phyloP scores from a whole-genome alignment of 2,329 filamentous ascomycete genomes.

The Aspergillus piperis region DNA sequence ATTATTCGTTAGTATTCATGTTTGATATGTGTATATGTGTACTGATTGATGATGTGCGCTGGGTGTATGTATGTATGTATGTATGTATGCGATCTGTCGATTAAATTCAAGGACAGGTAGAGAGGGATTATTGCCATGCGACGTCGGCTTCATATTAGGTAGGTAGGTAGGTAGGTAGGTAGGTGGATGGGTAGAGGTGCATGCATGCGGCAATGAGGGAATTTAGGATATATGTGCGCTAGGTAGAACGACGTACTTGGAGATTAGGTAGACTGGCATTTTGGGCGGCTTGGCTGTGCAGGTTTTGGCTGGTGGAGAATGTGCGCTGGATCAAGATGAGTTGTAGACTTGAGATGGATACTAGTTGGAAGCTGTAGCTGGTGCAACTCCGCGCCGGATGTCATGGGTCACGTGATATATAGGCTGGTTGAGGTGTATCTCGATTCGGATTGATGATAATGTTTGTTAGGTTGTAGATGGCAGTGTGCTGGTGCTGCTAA shows the following conservation, averaged over 20 bases:
- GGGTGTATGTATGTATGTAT: background rate
- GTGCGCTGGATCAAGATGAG: background rate
- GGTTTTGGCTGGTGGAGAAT: background rate
- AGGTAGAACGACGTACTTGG: conserved; percentile 35
- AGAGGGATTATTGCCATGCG: background rate
- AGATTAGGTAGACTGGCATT: conserved; percentile 42
- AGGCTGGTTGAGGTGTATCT: no score
- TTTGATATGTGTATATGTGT: no score
- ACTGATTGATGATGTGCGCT: no score
- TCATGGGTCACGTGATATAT: no score
- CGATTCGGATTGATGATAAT: no score
- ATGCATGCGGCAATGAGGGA: background rate
- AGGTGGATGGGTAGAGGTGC: conserved; percentile 11
- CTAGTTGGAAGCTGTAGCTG: no score
- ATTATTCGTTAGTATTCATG: background rate
- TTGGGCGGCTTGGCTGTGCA: background rate
- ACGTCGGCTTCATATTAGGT: background rate
- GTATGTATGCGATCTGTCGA: background rate
- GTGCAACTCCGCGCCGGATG: no score
- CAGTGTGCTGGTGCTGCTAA: no score
- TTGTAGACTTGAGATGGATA: no score
- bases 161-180: background rate
- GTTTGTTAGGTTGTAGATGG: no score
- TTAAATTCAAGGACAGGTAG: no score
- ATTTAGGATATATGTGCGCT: background rate